Evolutionary conservation across 2,329 filamentous ascomycete genomes (phyloP).

Genomic region (Seiridium unicorne): DNA sequence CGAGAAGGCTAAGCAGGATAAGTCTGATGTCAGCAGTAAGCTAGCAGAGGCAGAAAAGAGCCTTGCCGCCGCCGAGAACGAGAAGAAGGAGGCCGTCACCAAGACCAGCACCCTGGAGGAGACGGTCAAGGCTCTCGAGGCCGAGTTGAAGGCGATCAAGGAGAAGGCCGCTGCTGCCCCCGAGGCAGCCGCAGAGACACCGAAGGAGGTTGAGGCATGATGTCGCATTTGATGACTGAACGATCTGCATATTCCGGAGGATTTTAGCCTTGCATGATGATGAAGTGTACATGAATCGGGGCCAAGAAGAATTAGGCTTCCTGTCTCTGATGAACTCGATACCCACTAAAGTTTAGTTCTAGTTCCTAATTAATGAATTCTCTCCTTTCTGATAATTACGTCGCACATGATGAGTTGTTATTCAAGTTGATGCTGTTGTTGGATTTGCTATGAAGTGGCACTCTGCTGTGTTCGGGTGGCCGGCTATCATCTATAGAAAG

Average conservation of each 20-base stretch:
- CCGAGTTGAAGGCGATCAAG: conserved; percentile 15
- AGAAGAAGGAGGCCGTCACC: conserved; percentile 11
- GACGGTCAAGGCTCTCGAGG: conserved; percentile 17
- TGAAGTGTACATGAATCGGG: conserved; percentile 8
- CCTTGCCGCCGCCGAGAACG: conserved; percentile 12
- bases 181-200: background rate
- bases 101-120: conserved; percentile 4
- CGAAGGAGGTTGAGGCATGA: conserved; percentile 1
- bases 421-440: too few species aligned
- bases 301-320: conserved; percentile 5
- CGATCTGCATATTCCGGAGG: conserved; percentile 8
- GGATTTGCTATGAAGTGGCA: too few species aligned
- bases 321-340: conserved; percentile 9
- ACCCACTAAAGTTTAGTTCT: conserved; percentile 8
- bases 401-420: too few species aligned
- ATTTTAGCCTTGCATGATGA: conserved; percentile 1
- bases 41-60: conserved; percentile 2
- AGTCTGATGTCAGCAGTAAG: background rate
- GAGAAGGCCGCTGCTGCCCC: conserved; percentile 10
- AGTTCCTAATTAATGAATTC: conserved; percentile 4
- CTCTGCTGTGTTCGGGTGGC: too few species aligned
- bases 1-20: background rate
- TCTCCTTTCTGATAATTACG: background rate
- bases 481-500: too few species aligned
- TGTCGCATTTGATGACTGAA: conserved; percentile 7